Evolutionary conservation across 176 grass and related monocot genomes (phyloP), one percentile per base, ranked within the genome.

Genomic region (Avena eriantha): DNA sequence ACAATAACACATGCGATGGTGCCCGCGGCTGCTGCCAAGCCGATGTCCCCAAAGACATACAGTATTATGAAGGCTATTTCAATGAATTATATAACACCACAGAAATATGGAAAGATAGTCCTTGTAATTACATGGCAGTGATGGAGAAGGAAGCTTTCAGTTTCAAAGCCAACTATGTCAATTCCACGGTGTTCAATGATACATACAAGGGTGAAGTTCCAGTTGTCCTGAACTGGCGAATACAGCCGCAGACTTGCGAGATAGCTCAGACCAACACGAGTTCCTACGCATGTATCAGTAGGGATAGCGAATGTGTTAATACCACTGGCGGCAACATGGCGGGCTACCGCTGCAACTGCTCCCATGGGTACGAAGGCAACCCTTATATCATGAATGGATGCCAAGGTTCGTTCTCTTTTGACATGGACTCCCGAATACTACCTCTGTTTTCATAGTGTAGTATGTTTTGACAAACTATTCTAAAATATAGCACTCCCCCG

Each of bases 321-420:
- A 22, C 69, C 71, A 39, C 66, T 36, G 4, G 6, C 29, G 2
- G 51, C 35, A 21, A 4, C 8, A 0, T 46, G 54, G 1, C 33
- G 36, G 23, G 88, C n/a, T 85, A 85, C 23, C 55, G 7, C 22
- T 89, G 88, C 69, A 85, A 1, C 0, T 89, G 88, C 57, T 43
- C 22, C 0, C 0, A 26, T 0, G 88, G 82, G 12, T 89, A 80
- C 15, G 4, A 80, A 54, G 87, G 87, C 50, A 89, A 89, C 50
- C 87, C 87, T 3, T 89, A 89, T 16, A 8, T 89, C 35, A 18
- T 18, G 7, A 34, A 34, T 13, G 88, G 88, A 49, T 89, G 88
- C 69, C 36, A 21, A 89, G 87, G 87, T 89, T 45, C 43, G 4
- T 10, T 6, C 19, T 8, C 41, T 35, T 43, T 29, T 19, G 3